phyloP scores from a whole-genome alignment of 2,329 filamentous ascomycete species.

The Arthrobotrys megalospora region DNA sequence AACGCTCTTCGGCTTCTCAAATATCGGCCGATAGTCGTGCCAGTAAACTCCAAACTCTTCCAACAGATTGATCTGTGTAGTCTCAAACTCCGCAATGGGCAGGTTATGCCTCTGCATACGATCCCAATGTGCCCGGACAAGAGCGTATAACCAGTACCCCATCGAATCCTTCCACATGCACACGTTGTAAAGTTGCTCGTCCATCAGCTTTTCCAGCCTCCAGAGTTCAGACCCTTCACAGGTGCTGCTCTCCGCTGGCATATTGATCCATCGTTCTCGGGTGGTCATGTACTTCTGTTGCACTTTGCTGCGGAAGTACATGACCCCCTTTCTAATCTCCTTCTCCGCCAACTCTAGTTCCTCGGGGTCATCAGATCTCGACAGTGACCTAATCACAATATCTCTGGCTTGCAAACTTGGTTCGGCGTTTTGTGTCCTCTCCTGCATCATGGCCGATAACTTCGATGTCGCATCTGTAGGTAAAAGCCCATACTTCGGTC shows the following conservation, averaged over 20 bases:
- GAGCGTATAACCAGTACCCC: constrained; percentile 53
- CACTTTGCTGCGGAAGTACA: constrained; percentile 39
- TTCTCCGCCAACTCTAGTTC: constrained; percentile 43
- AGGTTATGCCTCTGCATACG: constrained; percentile 7
- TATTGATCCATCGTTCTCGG: constrained; percentile 34
- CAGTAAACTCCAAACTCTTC: constrained; percentile 57
- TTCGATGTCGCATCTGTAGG: constrained; percentile 27
- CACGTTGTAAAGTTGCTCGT: constrained; percentile 43
- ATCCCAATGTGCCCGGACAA: constrained; percentile 51
- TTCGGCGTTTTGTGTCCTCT: constrained; percentile 26
- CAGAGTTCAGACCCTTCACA: constrained; percentile 23
- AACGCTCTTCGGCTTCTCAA: constrained; percentile 33
- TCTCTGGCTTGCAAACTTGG: constrained; percentile 51
- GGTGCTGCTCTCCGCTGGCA: constrained; percentile 15
- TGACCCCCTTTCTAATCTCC: constrained; percentile 42
- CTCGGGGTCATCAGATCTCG: constrained; percentile 33
- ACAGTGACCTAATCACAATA: constrained; percentile 51
- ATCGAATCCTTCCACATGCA: constrained; percentile 60
- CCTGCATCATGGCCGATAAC: constrained; percentile 42
- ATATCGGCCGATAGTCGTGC: constrained; percentile 43
- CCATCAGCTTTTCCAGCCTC: constrained; percentile 41
- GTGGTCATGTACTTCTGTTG: constrained; percentile 45
- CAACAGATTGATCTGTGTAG: constrained; percentile 45
- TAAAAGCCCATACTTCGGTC: constrained; percentile 50
- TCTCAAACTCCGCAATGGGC: constrained; percentile 50